A percentile compares a stretch with the other conserved stretches of the same genome.
phyloP scores from a whole-genome alignment of 75 land plant genomes.

The Picea sitchensis region DNA sequence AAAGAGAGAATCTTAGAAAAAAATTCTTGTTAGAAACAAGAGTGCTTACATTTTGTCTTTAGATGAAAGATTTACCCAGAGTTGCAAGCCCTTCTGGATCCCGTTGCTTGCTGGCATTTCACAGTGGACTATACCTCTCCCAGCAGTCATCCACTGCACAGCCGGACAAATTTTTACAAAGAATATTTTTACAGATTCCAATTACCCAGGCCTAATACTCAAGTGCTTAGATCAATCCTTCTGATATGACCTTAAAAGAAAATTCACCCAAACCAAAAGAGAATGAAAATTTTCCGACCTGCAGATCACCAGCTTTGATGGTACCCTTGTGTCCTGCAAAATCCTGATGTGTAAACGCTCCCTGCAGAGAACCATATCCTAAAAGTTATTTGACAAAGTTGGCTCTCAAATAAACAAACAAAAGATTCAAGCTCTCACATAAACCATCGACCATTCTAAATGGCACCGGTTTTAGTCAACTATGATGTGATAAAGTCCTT shows the following conservation, averaged over 20 bases:
- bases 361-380: slow-evolving; percentile 30
- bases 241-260: neutral
- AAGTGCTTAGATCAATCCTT: neutral
- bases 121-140: slow-evolving; percentile 91
- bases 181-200: neutral
- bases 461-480: neutral
- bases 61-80: slow-evolving; percentile 94
- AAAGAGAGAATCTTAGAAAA: neutral
- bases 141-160: slow-evolving; percentile 95
- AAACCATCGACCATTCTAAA: neutral
- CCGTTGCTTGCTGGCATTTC: slow-evolving; percentile 88
- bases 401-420: neutral
- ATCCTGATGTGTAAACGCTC: slow-evolving; percentile 84
- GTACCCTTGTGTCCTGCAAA: slow-evolving; percentile 92
- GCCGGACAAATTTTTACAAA: neutral
- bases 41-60: slow-evolving; percentile 73
- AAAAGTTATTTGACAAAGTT: neutral
- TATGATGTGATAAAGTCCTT: neutral
- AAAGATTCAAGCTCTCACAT: neutral
- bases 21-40: neutral
- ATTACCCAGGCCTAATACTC: too few relatives aligned
- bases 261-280: neutral
- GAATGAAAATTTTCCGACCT: slow-evolving; percentile 25
- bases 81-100: slow-evolving; percentile 72
- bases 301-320: slow-evolving; percentile 79